Evolutionary conservation across 208 protist species (phyloP).

Genomic region (Leishmania arabica): DNA sequence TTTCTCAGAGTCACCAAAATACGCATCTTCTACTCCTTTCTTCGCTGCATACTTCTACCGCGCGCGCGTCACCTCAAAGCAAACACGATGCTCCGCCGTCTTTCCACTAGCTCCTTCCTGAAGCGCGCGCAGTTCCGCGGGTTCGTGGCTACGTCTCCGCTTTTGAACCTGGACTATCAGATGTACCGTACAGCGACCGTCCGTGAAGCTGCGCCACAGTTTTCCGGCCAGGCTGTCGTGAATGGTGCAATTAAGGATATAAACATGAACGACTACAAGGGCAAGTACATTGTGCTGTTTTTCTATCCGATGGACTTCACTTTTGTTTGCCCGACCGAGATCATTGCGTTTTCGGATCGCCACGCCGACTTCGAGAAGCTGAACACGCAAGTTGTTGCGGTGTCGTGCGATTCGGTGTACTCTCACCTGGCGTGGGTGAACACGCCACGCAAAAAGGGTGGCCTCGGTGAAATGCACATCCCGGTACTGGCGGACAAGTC

Average conservation of each 20-base stretch:
- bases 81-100: conserved; percentile 66
- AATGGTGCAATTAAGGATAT: conserved; percentile 94
- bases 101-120: conserved; percentile 33
- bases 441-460: conserved; percentile 95
- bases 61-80: background rate
- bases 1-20: background rate
- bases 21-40: background rate
- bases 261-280: conserved; percentile 90
- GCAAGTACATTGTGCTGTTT: conserved; percentile 95
- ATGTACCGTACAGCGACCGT: conserved; percentile 81
- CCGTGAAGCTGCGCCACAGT: conserved; percentile 89
- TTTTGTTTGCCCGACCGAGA: conserved; percentile 98
- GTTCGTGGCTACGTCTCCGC: conserved; percentile 49
- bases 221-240: conserved; percentile 94
- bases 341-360: conserved; percentile 95
- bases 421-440: conserved; percentile 97
- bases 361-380: conserved; percentile 91
- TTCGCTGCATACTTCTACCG: background rate
- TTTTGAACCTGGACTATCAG: conserved; percentile 85
- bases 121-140: conserved; percentile 31
- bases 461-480: conserved; percentile 96
- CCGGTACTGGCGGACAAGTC: conserved; percentile 96
- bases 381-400: conserved; percentile 91
- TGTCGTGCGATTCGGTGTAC: conserved; percentile 94
- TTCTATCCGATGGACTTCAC: conserved; percentile 98